Base-by-base conservation (phyloP, 2,329 filamentous ascomycete genomes). In the Didymella glomerata region DNA sequence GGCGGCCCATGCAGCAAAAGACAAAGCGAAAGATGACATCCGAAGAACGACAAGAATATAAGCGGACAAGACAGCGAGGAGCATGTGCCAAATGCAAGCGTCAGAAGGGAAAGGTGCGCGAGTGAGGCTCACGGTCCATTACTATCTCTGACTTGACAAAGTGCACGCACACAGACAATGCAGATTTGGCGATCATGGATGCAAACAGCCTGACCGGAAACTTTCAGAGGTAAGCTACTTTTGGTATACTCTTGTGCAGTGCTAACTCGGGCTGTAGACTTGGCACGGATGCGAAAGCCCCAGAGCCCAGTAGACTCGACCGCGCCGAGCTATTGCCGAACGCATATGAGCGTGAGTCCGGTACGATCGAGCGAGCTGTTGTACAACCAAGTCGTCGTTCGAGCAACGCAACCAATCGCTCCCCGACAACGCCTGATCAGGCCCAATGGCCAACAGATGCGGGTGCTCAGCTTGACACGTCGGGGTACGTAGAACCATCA, bases 11-110 rank as follows among this genome's bases (percentile, higher is more conserved):
- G 60, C 63, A 66, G 25, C 66, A 62, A 3, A 73, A 66, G 42
- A 71, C 61, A 4, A 73, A 69, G 36, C 62, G 68, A 28, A 70
- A 64, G 44, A 74, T 74, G 71, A 72, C 69, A 1, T 13, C 50
- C 1, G 54, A 68, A 40, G 72, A 74, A 48, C 64, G 63, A 16
- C 45, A 34, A 1, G 65, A 61, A 1, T 74, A 74, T 55, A 73
- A 68, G 42, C 55, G 65, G 18, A 73, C 64, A 2, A 65, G 72
- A 42, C 68, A 64, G 41, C 40, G 65, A n/a, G 71, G 71, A 16
- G 72, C 72, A 38, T 74, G 72, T 52, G 44, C 58, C 8, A 66
- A 63, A 16, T 74, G 72, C 38, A 69, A 62, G 38, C 65, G 59
- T 16, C 62, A 64, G 24, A 74, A 74, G 57, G 69, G 57, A 48